Evolutionary conservation across 106 monocot species (phyloP), one percentile per base, ranked within the genome.

Genomic region (Cymbidium sinense): DNA sequence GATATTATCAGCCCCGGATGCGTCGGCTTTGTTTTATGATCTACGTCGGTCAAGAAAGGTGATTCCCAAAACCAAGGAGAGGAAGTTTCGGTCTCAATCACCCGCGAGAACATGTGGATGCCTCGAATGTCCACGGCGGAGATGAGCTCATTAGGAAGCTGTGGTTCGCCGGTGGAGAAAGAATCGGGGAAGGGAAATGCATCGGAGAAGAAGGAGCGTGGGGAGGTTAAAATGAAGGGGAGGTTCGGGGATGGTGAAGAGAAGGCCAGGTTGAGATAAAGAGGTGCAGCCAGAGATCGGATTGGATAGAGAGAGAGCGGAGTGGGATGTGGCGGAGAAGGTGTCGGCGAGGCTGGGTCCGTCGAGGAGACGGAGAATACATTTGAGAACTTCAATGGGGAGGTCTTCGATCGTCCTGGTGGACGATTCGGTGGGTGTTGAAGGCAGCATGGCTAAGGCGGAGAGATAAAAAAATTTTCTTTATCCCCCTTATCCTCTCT

Each of bases 21-120:
- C 33, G 30, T 21, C 28, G 67, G 29, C 21, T 64, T 70, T n/a
- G 77, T 75, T 39, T 77, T 78, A 25, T 75, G 64, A 30, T 89
- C 83, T 64, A 91, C 88, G 47, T 94, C 88, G 76, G 94, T 67
- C 3, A 83, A 85, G 80, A 98, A 94, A 1, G 94, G 94, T 2
- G 90, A 82, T 43, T 79, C 77, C 3, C 79, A 98, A n/a, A n/a
- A n/a, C 91, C 96, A 91, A 28, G 70, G 20, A 3, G 78, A 77
- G 1, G 70, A 67, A 5, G 91, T 74, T 29, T 90, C 86, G 11
- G 83, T 86, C 79, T 90, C 91, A 21, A 98, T 43, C 36, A 86
- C 76, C 35, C 81, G 67, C 25, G 95, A 92, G 62, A 92, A 80
- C 73, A 95, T 33, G 19, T 71, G 80, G 31, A 27, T 25, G 69